A percentile compares a stretch with the other conserved stretches of the same genome.
Conservation (phyloP, 305 asterid species). For the Lippia alba region DNA sequence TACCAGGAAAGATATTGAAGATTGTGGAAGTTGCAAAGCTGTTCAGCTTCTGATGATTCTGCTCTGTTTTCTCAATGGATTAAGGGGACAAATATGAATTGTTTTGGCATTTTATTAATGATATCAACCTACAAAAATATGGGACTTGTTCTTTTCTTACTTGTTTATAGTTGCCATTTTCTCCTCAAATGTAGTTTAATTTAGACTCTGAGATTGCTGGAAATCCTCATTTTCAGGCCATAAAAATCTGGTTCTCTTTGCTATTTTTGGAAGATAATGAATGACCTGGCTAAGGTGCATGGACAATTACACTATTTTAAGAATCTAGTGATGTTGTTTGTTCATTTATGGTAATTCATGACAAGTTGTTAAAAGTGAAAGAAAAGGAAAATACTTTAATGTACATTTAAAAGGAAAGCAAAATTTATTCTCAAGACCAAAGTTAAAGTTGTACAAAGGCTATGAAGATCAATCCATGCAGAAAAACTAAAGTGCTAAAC, state of each 20-base stretch:
- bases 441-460: too few species aligned
- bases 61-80: slow-evolving; percentile 7
- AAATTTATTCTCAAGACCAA: too few species aligned
- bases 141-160: neutral
- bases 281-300: neutral
- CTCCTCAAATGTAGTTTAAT: neutral
- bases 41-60: slow-evolving; percentile 12
- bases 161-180: neutral
- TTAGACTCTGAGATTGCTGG: slow-evolving; percentile 28
- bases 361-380: neutral
- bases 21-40: slow-evolving; percentile 6
- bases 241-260: slow-evolving; percentile 9
- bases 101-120: neutral
- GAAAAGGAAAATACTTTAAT: too few species aligned
- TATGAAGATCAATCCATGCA: too few species aligned
- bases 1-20: slow-evolving; percentile 18
- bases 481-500: too few species aligned
- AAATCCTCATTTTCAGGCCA: slow-evolving; percentile 32
- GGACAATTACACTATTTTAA: neutral
- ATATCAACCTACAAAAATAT: slow-evolving; percentile 1
- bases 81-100: slow-evolving; percentile 14
- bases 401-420: too few species aligned
- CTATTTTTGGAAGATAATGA: slow-evolving; percentile 29
- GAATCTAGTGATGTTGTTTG: too few species aligned
- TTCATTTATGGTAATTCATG: neutral